Conservation (phyloP, 2,329 filamentous ascomycete species). For the Celoporthe dispersa region DNA sequence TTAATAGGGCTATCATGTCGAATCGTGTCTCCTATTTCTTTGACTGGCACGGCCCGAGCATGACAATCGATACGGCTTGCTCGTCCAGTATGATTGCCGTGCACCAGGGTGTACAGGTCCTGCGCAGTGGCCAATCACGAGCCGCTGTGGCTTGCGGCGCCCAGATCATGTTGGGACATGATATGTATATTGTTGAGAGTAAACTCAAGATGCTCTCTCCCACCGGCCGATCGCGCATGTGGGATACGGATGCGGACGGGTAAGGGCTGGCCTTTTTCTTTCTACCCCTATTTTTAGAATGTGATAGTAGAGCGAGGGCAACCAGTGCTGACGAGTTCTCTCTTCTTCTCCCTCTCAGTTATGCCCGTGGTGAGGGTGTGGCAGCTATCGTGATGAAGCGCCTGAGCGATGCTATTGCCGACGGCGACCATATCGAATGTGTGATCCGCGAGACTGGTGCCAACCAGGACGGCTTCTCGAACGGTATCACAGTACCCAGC, state of each 20-base stretch:
- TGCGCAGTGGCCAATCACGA: constrained; percentile 38
- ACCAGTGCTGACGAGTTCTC: neutral
- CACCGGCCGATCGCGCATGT: constrained; percentile 45
- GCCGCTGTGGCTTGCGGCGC: constrained; percentile 39
- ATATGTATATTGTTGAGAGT: constrained; percentile 39
- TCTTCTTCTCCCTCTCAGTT: constrained; percentile 40
- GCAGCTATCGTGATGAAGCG: constrained; percentile 52
- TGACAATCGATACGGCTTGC: constrained; percentile 51
- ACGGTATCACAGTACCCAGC: constrained; percentile 55
- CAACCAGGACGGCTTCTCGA: constrained; percentile 51
- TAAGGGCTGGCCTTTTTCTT: neutral
- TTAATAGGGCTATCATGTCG: constrained; percentile 37
- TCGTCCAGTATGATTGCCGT: constrained; percentile 45
- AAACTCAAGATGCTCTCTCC: constrained; percentile 46
- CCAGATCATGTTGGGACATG: constrained; percentile 40
- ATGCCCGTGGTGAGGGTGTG: constrained; percentile 56
- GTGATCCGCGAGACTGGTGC: constrained; percentile 48
- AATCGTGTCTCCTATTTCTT: constrained; percentile 47
- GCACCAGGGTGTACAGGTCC: constrained; percentile 42
- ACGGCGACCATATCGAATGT: constrained; percentile 46
- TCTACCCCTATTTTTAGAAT: neutral
- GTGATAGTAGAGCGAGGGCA: too few species aligned
- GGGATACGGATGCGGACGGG: constrained; percentile 52
- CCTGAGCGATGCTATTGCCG: constrained; percentile 48
- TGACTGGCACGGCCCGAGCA: constrained; percentile 44